Evolutionary conservation across 345 rosid genomes (phyloP).

Genomic region (Barbarea vulgaris): DNA sequence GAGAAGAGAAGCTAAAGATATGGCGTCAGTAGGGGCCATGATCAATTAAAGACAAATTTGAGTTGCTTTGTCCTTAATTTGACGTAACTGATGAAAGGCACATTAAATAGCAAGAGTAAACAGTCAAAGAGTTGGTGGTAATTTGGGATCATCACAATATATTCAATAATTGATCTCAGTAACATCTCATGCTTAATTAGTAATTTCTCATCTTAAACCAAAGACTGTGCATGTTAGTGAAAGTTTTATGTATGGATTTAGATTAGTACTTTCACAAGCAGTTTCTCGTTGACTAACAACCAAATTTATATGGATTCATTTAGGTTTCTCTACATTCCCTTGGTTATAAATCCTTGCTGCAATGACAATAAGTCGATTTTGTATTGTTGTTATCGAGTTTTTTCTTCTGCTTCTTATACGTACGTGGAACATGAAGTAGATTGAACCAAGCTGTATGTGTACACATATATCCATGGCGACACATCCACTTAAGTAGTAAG

Average conservation of each 20-base stretch:
- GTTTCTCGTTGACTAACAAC: background rate
- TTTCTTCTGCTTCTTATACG: too few species aligned
- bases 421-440: background rate
- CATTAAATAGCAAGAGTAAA: conserved; percentile 4
- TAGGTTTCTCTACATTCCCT: background rate
- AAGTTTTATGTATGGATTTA: background rate
- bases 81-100: conserved; percentile 18
- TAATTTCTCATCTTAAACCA: too few species aligned
- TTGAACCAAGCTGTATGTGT: background rate
- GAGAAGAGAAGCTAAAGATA: conserved; percentile 16
- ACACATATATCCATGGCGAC: background rate
- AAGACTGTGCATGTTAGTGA: background rate
- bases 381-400: background rate
- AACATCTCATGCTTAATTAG: background rate
- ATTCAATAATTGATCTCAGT: background rate
- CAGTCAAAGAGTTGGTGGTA: background rate
- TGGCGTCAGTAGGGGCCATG: conserved; percentile 29
- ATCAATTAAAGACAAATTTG: conserved; percentile 6
- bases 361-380: background rate
- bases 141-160: conserved; percentile 13
- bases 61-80: conserved; percentile 26
- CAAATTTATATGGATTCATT: background rate
- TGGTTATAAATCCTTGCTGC: background rate
- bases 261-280: background rate
- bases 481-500: background rate